Evolutionary conservation across 2,329 filamentous ascomycete species (phyloP).

Genomic region (Cordyceps farinosa): DNA sequence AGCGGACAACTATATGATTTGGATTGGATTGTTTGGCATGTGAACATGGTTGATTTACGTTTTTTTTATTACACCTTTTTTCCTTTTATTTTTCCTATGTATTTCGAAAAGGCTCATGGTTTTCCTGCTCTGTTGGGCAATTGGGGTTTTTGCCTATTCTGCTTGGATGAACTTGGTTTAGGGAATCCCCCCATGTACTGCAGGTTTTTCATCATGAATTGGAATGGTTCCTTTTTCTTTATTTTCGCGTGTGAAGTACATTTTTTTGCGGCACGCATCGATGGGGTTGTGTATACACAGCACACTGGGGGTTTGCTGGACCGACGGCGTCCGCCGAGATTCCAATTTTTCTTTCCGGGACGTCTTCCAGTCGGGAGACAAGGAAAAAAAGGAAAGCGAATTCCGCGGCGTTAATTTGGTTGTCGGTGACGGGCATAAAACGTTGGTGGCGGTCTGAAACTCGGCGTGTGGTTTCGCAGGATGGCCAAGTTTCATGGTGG

Average conservation of each 20-base stretch:
- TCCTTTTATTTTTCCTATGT: constrained; percentile 11
- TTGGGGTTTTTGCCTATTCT: background rate
- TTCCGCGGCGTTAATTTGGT: background rate
- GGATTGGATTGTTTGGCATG: background rate
- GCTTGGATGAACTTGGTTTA: background rate
- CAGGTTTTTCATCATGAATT: constrained; percentile 18
- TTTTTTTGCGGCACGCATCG: background rate
- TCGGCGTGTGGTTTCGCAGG: constrained; percentile 1
- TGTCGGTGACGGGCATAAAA: background rate
- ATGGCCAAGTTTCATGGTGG: background rate
- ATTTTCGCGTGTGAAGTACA: background rate
- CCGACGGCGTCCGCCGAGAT: too few species aligned
- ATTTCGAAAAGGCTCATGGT: constrained; percentile 7
- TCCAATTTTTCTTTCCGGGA: too few species aligned
- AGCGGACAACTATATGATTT: background rate
- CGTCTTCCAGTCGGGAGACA: background rate
- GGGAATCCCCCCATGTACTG: background rate
- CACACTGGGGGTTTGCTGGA: too few species aligned
- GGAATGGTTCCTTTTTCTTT: background rate
- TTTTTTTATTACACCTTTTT: constrained; percentile 8
- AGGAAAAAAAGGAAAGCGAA: too few species aligned
- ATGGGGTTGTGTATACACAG: too few species aligned
- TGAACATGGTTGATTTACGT: constrained; percentile 4
- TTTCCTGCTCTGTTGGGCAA: constrained; percentile 12
- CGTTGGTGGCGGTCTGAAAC: constrained; percentile 2